phyloP scores from a whole-genome alignment of 768 basidiomycete species.

The Macrolepiota fuliginosa region DNA sequence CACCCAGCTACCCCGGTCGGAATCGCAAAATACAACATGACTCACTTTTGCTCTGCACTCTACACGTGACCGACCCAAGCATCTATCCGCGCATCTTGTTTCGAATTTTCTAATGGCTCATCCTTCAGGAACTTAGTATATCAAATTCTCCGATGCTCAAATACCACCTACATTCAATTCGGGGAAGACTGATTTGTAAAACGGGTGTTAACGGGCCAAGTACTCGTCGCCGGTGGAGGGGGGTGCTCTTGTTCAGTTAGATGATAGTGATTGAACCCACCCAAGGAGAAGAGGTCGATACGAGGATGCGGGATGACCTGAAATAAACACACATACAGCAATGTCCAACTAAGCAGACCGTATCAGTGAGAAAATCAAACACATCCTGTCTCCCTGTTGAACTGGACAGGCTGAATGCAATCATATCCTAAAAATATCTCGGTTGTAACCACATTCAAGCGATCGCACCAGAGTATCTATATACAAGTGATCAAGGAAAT shows the following conservation, averaged over 20 bases:
- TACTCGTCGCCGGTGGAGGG: not conserved
- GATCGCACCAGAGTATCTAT: not conserved
- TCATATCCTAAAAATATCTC: not conserved
- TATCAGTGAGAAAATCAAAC: not conserved
- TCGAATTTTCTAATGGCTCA: not conserved
- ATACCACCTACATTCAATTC: not conserved
- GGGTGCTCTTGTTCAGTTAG: not conserved
- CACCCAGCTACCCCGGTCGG: not conserved
- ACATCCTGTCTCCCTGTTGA: not conserved
- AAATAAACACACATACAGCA: not conserved
- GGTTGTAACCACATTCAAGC: not conserved
- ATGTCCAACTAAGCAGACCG: not conserved
- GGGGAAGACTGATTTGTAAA: not conserved
- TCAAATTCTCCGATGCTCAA: not conserved
- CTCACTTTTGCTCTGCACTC: not conserved
- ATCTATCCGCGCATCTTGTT: not conserved
- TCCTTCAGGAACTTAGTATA: not conserved
- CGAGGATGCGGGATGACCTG: too few species aligned
- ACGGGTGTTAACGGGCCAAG: not conserved
- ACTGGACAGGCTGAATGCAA: not conserved
- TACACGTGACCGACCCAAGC: not conserved
- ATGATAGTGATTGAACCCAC: too few species aligned
- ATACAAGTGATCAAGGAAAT: not conserved
- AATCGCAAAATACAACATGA: not conserved
- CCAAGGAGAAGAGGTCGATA: too few species aligned